Evolutionary conservation across 768 basidiomycete species (phyloP).

Genomic region (Suillus hirtellus): DNA sequence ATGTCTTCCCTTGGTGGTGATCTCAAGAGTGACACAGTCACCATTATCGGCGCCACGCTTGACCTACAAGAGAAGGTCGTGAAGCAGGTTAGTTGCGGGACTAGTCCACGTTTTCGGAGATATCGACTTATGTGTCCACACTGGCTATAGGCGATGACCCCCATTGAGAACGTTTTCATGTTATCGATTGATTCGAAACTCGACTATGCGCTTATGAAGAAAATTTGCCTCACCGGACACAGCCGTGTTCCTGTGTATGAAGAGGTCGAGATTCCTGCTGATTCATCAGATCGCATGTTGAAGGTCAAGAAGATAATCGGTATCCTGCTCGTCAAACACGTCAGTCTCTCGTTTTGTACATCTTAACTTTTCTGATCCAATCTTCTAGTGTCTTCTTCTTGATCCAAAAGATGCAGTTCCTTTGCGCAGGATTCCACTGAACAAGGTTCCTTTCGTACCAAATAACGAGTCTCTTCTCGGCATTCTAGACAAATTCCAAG

Average conservation of each 20-base stretch:
- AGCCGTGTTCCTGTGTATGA: constrained; percentile 84
- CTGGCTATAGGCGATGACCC: constrained; percentile 68
- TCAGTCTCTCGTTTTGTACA: constrained; percentile 19
- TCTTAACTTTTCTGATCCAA: not conserved
- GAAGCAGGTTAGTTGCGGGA: constrained; percentile 44
- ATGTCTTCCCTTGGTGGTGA: constrained; percentile 79
- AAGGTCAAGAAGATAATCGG: constrained; percentile 84
- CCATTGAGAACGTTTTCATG: constrained; percentile 82
- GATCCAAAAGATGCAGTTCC: constrained; percentile 89
- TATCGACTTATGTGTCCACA: not conserved
- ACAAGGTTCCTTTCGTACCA: constrained; percentile 84
- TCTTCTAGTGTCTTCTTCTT: constrained; percentile 63
- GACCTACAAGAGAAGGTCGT: constrained; percentile 89
- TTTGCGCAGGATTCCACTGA: constrained; percentile 78
- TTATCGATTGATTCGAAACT: constrained; percentile 81
- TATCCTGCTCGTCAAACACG: constrained; percentile 83
- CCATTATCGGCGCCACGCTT: constrained; percentile 86
- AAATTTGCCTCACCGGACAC: constrained; percentile 78
- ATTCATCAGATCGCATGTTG: constrained; percentile 36
- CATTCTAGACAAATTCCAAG: constrained; percentile 87
- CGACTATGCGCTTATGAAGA: constrained; percentile 76
- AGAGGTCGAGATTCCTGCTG: constrained; percentile 63
- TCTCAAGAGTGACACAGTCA: constrained; percentile 81
- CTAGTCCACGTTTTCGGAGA: not conserved
- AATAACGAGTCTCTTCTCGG: constrained; percentile 83